Base-by-base conservation (phyloP, 768 basidiomycete species). In the Galerina sulciceps region DNA sequence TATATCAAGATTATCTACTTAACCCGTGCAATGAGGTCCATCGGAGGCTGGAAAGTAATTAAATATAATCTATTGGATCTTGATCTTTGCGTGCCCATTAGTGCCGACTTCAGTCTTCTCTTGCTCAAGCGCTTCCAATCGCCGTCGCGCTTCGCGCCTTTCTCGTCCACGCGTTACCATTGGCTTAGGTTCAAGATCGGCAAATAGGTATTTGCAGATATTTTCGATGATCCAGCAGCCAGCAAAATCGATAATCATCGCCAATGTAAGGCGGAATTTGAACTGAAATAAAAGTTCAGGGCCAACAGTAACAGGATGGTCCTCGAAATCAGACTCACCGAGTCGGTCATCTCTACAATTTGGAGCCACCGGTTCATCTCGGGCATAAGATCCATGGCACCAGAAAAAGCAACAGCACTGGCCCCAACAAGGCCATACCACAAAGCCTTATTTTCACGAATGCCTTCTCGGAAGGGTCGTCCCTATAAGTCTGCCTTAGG, bases 311-410 rank as follows among this genome's bases (percentile, higher is more conserved):
- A 43, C 26, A 18, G 1, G 17, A 54, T 44, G n/a, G 14, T 50
- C 9, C 35, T 48, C 35, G 31, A 61, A 42, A 23, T 8, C 37
- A 52, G 40, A 85, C 94, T 60, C 67, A 97, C 96, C 34, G 77
- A 63, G 9, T 67, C 67, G 44, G 86, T 75, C 96, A 99, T 96
- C 72, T 91, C 93, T 22, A 97, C 94, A 42, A 99, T 89, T 73
- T 99, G 97, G 45, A 99, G 81, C 96, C 97, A 99, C 23, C 93
- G 80, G 70, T 96, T 99, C 59, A 97, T 69, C 75, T 99, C 97
- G 1, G 97, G 97, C 70, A 97, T 79, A 65, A 99, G 90, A 71
- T 99, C 94, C 0, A 93, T 94, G 5, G 96, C 86, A 31, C 97
- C 97, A 10, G 85, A 91, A 75, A 98, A 93, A 10, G 97, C 97